Evolutionary conservation across 768 basidiomycete species (phyloP).

Genomic region (Leucosporidium yakuticum): DNA sequence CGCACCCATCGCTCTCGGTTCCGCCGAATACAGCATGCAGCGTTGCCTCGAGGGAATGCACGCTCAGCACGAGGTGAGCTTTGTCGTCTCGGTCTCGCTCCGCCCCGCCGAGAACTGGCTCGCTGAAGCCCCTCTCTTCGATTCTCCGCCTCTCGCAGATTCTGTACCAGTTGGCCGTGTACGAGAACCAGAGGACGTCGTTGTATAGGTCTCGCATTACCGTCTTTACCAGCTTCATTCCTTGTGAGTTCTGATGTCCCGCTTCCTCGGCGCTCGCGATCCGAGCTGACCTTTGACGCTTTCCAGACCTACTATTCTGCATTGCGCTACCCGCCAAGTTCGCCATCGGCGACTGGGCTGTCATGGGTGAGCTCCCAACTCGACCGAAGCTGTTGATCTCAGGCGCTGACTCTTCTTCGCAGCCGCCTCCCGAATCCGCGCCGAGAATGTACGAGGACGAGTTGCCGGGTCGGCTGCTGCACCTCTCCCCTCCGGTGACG

Average conservation of each 20-base stretch:
- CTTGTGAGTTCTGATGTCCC: slow-evolving; percentile 8
- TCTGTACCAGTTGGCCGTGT: slow-evolving; percentile 22
- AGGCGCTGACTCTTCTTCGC: neutral
- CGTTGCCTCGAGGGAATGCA: slow-evolving; percentile 26
- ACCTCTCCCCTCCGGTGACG: slow-evolving; percentile 22
- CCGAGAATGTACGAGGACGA: slow-evolving; percentile 19
- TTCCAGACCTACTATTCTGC: slow-evolving; percentile 16
- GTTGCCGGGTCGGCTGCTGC: neutral
- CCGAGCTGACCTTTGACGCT: neutral
- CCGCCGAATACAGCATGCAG: slow-evolving; percentile 26
- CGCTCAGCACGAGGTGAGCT: slow-evolving; percentile 14
- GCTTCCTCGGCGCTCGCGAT: neutral
- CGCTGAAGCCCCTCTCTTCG: neutral
- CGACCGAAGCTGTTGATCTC: too few species aligned
- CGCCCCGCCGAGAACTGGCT: neutral
- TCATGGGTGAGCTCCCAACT: slow-evolving; percentile 9
- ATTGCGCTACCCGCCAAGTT: slow-evolving; percentile 30
- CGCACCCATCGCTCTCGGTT: slow-evolving; percentile 19
- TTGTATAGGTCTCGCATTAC: slow-evolving; percentile 13
- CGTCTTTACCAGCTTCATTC: slow-evolving; percentile 22
- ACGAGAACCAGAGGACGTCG: slow-evolving; percentile 25
- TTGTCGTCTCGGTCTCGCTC: neutral
- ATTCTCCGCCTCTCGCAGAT: slow-evolving; percentile 4
- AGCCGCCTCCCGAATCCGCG: slow-evolving; percentile 22
- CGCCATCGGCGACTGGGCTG: slow-evolving; percentile 28